Evolutionary conservation across 768 basidiomycete species (phyloP).

Genomic region (Russula foetens): DNA sequence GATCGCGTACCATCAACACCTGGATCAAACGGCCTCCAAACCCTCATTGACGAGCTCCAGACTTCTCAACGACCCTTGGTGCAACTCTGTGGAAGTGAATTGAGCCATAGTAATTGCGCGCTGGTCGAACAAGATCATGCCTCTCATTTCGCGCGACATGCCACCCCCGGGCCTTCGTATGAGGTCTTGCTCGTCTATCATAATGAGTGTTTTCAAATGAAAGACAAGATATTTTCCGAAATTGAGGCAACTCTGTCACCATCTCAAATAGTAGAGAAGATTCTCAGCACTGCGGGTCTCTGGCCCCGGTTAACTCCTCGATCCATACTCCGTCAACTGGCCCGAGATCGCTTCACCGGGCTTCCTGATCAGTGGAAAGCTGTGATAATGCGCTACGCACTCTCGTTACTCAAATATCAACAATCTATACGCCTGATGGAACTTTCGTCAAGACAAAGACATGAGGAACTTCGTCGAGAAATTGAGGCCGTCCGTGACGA

Average conservation of each 20-base stretch:
- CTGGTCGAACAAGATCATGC: background rate
- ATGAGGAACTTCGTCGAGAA: background rate
- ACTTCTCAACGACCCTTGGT: background rate
- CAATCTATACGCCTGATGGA: constrained; percentile 1
- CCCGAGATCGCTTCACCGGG: constrained; percentile 16
- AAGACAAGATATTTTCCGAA: background rate
- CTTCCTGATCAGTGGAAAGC: background rate
- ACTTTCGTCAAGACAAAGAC: background rate
- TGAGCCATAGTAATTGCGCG: background rate
- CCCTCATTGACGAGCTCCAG: background rate
- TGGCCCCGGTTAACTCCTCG: constrained; percentile 9
- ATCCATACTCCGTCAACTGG: constrained; percentile 15
- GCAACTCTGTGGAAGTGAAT: background rate
- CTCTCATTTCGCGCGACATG: too few relatives aligned
- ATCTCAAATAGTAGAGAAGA: background rate
- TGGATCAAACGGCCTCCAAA: background rate
- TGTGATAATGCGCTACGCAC: background rate
- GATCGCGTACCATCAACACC: background rate
- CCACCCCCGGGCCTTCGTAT: background rate
- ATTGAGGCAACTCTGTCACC: background rate
- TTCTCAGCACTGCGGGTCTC: background rate
- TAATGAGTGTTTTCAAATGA: background rate
- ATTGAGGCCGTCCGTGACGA: background rate
- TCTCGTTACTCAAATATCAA: constrained; percentile 6
- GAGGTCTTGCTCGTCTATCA: background rate